Evolutionary conservation across 2,329 filamentous ascomycete genomes (phyloP).

Genomic region (Stagonosporopsis chrysanthemi): DNA sequence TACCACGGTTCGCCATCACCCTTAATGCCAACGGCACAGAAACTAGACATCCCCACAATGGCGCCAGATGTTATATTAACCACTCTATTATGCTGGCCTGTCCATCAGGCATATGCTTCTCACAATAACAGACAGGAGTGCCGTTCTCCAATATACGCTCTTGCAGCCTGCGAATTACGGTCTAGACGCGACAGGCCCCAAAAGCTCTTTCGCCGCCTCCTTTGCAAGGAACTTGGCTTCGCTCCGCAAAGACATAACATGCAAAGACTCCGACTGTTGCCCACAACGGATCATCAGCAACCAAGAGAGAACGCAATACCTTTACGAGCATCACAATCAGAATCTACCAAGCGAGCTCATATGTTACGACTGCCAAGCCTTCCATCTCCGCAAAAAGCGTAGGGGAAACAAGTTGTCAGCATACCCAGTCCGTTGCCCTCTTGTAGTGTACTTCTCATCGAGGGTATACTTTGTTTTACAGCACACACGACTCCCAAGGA

Average conservation of each 20-base stretch:
- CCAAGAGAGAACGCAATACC: neutral
- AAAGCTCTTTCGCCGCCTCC: too few species aligned
- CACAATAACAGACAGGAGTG: too few species aligned
- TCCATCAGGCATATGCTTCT: too few species aligned
- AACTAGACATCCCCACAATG: too few species aligned
- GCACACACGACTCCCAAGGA: neutral
- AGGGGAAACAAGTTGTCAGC: neutral
- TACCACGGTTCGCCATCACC: too few species aligned
- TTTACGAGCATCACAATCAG: neutral
- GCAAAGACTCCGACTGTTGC: neutral
- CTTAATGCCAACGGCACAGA: too few species aligned
- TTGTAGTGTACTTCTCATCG: neutral
- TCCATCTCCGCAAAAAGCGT: neutral
- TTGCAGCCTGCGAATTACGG: too few species aligned
- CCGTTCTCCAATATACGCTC: too few species aligned
- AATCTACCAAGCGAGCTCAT: neutral
- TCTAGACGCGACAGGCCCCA: too few species aligned
- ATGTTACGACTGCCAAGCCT: neutral
- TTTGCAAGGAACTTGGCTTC: too few species aligned
- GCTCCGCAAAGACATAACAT: neutral
- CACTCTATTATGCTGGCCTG: too few species aligned
- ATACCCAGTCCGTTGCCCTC: neutral
- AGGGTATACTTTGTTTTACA: neutral
- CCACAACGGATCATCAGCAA: neutral
- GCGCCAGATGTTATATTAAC: too few species aligned